Conservation (phyloP, 768 basidiomycete genomes). For the Trichaptum fuscoviolaceum region DNA sequence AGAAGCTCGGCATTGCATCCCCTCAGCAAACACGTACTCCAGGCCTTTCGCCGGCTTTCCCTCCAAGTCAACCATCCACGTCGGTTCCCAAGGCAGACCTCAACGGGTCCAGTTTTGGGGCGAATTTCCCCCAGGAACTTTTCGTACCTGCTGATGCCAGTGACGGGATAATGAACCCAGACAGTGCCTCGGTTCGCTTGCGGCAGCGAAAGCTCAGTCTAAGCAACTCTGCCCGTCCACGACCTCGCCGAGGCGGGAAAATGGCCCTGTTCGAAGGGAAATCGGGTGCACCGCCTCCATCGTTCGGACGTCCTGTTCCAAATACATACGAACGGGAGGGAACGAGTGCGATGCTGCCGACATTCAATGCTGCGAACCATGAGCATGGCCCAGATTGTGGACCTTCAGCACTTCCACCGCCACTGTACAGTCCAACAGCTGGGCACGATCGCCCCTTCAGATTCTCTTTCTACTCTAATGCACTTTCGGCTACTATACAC, state of each 20-base stretch:
- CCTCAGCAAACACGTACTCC: conserved; percentile 25
- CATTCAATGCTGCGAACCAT: conserved; percentile 8
- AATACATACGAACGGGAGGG: background rate
- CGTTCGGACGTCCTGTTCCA: conserved; percentile 8
- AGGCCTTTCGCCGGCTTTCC: conserved; percentile 13
- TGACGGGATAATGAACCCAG: conserved; percentile 21
- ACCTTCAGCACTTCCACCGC: conserved; percentile 15
- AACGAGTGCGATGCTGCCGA: conserved; percentile 3
- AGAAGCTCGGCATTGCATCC: conserved; percentile 52
- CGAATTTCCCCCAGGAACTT: conserved; percentile 14
- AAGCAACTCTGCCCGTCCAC: conserved; percentile 62
- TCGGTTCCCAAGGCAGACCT: conserved; percentile 14
- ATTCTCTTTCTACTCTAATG: conserved; percentile 98
- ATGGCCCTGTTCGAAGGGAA: conserved; percentile 83
- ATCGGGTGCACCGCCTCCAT: conserved; percentile 38
- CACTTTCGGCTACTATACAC: conserved; percentile 89
- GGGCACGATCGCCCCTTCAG: conserved; percentile 86
- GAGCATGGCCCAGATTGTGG: conserved; percentile 23
- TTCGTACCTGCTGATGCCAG: conserved; percentile 18
- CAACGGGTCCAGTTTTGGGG: conserved; percentile 11
- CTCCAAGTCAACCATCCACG: conserved; percentile 16
- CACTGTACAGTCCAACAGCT: conserved; percentile 14
- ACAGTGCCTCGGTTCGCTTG: conserved; percentile 30
- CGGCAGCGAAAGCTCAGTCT: conserved; percentile 87
- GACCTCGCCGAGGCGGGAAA: conserved; percentile 65